Percentiles rank a stretch among this genome's conserved stretches.
Conservation (phyloP, 805 yeast genomes). For the Saccharomycopsis vini region DNA sequence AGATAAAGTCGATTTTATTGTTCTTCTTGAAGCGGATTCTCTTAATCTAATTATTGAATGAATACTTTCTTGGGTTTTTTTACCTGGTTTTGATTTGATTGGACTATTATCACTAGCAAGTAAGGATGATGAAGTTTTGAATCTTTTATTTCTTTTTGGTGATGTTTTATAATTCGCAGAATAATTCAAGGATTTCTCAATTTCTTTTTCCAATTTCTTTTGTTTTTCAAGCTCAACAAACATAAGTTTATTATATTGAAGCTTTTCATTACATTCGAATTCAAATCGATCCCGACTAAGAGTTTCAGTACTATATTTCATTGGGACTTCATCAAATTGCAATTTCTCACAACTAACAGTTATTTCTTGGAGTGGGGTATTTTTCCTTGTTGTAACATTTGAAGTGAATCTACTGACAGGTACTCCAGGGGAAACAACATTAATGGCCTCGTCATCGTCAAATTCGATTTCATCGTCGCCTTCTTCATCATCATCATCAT, state of each 20-base stretch:
- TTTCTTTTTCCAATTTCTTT: constrained; percentile 6
- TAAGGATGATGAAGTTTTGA: constrained; percentile 14
- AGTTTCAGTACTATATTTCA: not conserved
- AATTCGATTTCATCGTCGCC: constrained; percentile 4
- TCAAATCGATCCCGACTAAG: constrained; percentile 12
- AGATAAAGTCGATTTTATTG: constrained; percentile 15
- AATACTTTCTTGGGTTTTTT: not conserved
- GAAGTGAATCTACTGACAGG: constrained; percentile 11
- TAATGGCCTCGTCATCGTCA: constrained; percentile 18
- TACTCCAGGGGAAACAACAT: constrained; percentile 19
- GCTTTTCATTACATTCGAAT: constrained; percentile 6
- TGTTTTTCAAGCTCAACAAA: constrained; percentile 6
- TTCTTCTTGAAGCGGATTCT: constrained; percentile 10
- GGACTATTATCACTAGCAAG: constrained; percentile 8
- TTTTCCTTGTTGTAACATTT: no score
- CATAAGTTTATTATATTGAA: not conserved
- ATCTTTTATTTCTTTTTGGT: constrained; percentile 18
- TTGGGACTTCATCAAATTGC: not conserved
- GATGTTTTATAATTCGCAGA: constrained; percentile 15
- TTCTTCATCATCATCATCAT: constrained; percentile 11
- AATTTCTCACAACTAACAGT: constrained; percentile 14
- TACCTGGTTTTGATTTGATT: constrained; percentile 2
- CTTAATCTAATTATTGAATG: constrained; percentile 1
- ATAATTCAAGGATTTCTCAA: constrained; percentile 9
- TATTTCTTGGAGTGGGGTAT: no score